Evolutionary conservation across 768 basidiomycete genomes (phyloP), one percentile per base, ranked within the genome.

Genomic region (Hericium rajendrae): DNA sequence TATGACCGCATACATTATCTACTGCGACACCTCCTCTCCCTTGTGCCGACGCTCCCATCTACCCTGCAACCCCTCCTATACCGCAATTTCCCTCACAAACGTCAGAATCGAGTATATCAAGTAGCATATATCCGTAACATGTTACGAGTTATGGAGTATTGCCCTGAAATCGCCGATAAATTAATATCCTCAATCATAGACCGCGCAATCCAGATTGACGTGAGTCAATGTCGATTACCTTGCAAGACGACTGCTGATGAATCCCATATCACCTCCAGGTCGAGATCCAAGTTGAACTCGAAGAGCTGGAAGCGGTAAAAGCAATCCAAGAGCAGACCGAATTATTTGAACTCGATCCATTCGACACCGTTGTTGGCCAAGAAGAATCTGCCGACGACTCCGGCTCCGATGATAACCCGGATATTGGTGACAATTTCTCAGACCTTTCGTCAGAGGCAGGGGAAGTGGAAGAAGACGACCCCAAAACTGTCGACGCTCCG

Each of bases 181-280:
- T 84, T 97, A 43, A 73, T 97, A 38, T 86, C 85, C 2, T 85
- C 86, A 0, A 90, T 97, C 38, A 80, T 99, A 22, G 94, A 97
- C 69, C 84, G 93, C n/a, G 88, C 93, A 28, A 85, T 98, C 37
- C 86, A 94, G 70, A 94, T 99, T 57, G 97, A 99, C 70, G 95
- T 94, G 52, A 57, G 38, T 18, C 11, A 59, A 24, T 18, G 6
- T 54, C 2, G 48, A 37, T 15, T 53, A 18, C 26, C 54, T 41
- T 8, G 4, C 12, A 53, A 15, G 16, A 53, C 18, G 48, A 38
- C 18, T 41, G 18, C 58, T 61, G n/a, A 56, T 4, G 43, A 9
- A 6, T 9, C 6, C 49, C 26, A 32, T 6, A 32, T 12, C 4
- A 0, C 16, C 38, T 51, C 1, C 60, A 94, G 92, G 91, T 97